A percentile compares a stretch with the other conserved stretches of the same genome.
phyloP scores from a whole-genome alignment of 1,139 yeast genomes.

The Blastobotrys persicus region DNA sequence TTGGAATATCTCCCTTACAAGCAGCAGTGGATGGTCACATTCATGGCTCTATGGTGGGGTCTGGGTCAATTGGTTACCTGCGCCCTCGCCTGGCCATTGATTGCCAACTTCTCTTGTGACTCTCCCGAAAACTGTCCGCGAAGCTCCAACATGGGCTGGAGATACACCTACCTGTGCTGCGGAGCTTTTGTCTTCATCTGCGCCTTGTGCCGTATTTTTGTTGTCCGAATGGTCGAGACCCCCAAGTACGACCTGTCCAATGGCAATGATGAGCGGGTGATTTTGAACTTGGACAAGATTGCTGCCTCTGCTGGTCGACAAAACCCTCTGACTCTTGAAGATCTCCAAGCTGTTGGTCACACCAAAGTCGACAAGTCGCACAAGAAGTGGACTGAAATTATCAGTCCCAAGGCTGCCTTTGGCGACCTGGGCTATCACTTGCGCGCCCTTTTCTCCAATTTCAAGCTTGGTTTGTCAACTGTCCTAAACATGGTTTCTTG shows the following conservation, averaged over 20 bases:
- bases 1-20: conserved; percentile 55
- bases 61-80: conserved; percentile 57
- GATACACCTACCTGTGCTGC: conserved; percentile 54
- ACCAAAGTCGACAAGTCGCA: conserved; percentile 16
- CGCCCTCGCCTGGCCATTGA: conserved; percentile 54
- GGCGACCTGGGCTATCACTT: conserved; percentile 19
- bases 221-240: conserved; percentile 51
- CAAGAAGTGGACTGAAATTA: conserved; percentile 13
- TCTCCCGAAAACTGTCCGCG: conserved; percentile 43
- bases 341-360: conserved; percentile 43
- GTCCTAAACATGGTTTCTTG: conserved; percentile 47
- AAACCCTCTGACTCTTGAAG: conserved; percentile 38
- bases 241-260: conserved; percentile 55
- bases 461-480: conserved; percentile 43
- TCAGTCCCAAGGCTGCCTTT: conserved; percentile 18
- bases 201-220: conserved; percentile 49
- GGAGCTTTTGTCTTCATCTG: conserved; percentile 51
- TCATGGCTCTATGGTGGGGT: conserved; percentile 62
- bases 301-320: conserved; percentile 25
- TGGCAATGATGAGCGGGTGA: conserved; percentile 51
- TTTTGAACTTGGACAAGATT: conserved; percentile 24
- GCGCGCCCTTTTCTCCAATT: conserved; percentile 41
- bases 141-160: conserved; percentile 54
- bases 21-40: conserved; percentile 52
- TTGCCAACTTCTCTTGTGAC: conserved; percentile 49